These are phyloP conservation scores for Dinochytrium kinnereticum DNA, from an alignment of 371 early-diverging fungal genomes.

Conservation along the genomic window DNA sequence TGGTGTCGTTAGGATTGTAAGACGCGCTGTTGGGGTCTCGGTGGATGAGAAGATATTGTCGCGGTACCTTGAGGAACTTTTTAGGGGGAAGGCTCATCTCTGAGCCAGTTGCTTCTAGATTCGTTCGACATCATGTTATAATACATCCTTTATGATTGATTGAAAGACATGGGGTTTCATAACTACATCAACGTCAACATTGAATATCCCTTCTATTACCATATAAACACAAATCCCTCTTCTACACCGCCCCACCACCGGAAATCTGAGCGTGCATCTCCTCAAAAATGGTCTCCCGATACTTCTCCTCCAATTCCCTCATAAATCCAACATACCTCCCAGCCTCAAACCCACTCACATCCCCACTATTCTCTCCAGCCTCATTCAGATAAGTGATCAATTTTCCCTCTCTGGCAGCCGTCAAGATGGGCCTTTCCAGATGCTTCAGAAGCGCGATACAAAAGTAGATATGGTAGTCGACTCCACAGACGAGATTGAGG, in stretches of 20 bases:
- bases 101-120: no score
- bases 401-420: constrained; percentile 39
- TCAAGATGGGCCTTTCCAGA: constrained; percentile 30
- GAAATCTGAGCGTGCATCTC: constrained; percentile 26
- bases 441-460: constrained; percentile 45
- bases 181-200: no score
- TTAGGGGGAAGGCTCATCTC: neutral
- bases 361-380: constrained; percentile 1
- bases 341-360: constrained; percentile 19
- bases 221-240: no score
- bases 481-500: constrained; percentile 33
- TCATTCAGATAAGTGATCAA: constrained; percentile 42
- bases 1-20: constrained; percentile 53
- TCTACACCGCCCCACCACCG: no score
- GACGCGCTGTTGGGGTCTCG: constrained; percentile 31
- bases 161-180: no score
- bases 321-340: constrained; percentile 28
- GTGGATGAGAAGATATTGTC: constrained; percentile 42
- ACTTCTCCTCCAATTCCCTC: constrained; percentile 32
- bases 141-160: no score
- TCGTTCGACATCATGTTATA: no score
- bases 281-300: constrained; percentile 28
- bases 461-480: constrained; percentile 51
- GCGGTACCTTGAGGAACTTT: constrained; percentile 21
- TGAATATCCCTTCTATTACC: no score